Evolutionary conservation across 192 early-diverging fungal species (phyloP), one percentile per base, ranked within the genome.

Genomic region (Dispira simplex): DNA sequence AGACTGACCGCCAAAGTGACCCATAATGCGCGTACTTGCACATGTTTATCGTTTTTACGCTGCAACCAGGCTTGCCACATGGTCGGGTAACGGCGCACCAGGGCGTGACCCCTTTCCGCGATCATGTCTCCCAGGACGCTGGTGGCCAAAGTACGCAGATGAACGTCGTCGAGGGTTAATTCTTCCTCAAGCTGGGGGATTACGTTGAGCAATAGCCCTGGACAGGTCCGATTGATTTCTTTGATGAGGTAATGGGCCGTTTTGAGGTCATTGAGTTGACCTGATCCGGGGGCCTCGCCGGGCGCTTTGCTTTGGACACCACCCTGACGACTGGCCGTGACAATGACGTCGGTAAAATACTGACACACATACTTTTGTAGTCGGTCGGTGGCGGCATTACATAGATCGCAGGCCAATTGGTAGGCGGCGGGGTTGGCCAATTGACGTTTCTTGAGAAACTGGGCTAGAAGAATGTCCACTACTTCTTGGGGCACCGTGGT

Each of bases 101-200:
- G 70, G 11, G 77, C 77, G 13, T 83, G 85, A 0, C 81, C 81
- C 54, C 77, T 82, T 63, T 92, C 86, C 3, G 84, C 77, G 80
- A 96, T 89, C 90, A 98, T 92, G 56, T 88, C 81, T 0, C 93
- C 93, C 12, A 97, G 66, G 0, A 85, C 83, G 26, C 86, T 76
- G 0, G 86, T 91, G 0, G 90, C 89, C 11, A 92, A 57, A 14
- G 79, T 67, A 10, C 96, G 82, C 32, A 97, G 77, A 21, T 86
- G 78, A 6, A 82, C 74, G 60, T 93, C 81, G 26, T 94, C 88
- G 10, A 84, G 67, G 66, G 81, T 80, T 63, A 95, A 68, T 71
- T 98, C 94, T 52, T 95, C 92, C 64, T 97, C 92, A 21, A 98
- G 77, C 68, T 90, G 87, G 23, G 96, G 96, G 43, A 98, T 84